Conservation (phyloP, 148 eudicot genomes). For the Pouteria glomerata region DNA sequence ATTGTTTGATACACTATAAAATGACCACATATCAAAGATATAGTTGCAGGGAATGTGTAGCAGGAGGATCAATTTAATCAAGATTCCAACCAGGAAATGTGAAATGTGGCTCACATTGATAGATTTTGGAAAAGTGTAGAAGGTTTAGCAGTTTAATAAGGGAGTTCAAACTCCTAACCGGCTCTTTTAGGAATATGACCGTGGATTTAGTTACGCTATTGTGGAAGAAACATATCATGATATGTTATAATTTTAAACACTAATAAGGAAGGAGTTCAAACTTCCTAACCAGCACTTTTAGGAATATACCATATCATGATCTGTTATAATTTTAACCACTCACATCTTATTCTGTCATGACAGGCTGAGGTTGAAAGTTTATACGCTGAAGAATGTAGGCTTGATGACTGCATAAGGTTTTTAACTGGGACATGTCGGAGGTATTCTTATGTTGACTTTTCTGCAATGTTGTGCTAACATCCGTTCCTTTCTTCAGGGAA, state of each 20-base stretch:
- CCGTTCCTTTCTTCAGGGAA: conserved; percentile 27
- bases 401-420: conserved; percentile 48
- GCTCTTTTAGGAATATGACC: not conserved
- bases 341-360: conserved; percentile 6
- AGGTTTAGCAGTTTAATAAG: not conserved
- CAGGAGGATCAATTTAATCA: not conserved
- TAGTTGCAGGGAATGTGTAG: not conserved
- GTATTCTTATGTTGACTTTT: not conserved
- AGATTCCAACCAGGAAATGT: not conserved
- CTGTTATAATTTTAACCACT: not conserved
- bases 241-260: too few relatives aligned
- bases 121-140: not conserved
- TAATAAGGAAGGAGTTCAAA: too few relatives aligned
- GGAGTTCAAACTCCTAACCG: not conserved
- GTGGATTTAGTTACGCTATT: not conserved
- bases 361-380: conserved; percentile 38
- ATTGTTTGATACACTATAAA: not conserved
- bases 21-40: not conserved
- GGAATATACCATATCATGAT: too few relatives aligned
- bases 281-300: too few relatives aligned
- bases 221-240: not conserved
- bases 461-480: conserved; percentile 13
- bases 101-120: not conserved
- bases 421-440: not conserved
- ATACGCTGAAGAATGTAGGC: conserved; percentile 30